Base-by-base conservation (phyloP, 1,139 yeast genomes). In the Geotrichum cucujoidarum region DNA sequence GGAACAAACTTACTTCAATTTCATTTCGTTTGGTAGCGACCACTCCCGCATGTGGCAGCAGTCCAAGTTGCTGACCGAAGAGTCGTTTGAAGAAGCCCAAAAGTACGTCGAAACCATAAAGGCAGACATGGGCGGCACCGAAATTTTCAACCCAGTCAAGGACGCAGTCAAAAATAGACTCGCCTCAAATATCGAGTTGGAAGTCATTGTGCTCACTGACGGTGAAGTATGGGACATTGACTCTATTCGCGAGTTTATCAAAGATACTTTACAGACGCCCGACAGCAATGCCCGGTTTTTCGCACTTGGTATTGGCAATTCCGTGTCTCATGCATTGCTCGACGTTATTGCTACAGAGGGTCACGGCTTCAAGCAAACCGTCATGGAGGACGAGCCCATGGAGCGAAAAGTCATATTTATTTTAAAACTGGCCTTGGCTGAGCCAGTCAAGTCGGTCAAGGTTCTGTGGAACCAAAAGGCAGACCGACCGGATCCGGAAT, bases 81-180 rank as follows among this genome's bases (percentile, higher is more conserved):
- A 36, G 14, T 20, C 46, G n/a, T 45, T 45, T n/a, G 25, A 40
- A 16, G 21, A 21, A 11, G 51, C 41, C 3, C 35, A 29, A 10
- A 20, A 18, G 14, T 45, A 33, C 32, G 29, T 45, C 16, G 38
- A 40, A 1, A 14, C 37, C 2, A 30, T 48, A 2, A 43, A 41
- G 18, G 40, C 47, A 1, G 40, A 48, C 16, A 45, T 48, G 49
- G 51, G 48, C 2, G 51, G 51, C 7, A 44, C 51, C 2, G 46
- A 48, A 22, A 41, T 48, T 13, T 32, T 40, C 8, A 7, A 37
- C 1, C 47, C 49, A 13, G 13, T 48, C 4, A 27, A 32, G 16
- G 11, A 7, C n/a, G 48, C 51, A 3, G 44, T 47, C 24, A 27
- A 42, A 7, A 32, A 27, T 2, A 39, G 43, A 25, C 21, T 16